These are phyloP conservation scores for Mycena polygramma DNA, from an alignment of 768 basidiomycete species.

Conservation along the genomic window DNA sequence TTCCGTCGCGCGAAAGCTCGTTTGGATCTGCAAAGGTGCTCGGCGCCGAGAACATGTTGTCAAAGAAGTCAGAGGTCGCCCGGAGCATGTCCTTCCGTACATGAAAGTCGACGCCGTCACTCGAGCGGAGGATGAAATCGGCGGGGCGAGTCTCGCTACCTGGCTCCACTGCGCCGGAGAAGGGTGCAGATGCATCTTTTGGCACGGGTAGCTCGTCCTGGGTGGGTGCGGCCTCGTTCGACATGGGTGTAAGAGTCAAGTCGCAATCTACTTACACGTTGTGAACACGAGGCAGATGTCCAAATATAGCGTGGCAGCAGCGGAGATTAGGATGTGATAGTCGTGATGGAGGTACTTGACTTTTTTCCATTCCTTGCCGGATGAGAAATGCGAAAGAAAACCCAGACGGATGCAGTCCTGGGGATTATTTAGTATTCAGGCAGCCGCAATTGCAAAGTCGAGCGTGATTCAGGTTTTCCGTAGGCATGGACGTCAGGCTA, in stretches of 20 bases:
- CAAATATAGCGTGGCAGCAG: too few species aligned
- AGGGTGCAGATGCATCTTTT: not conserved
- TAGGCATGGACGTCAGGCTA: too few species aligned
- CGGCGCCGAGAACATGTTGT: slow-evolving; percentile 3
- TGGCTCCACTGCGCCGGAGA: not conserved
- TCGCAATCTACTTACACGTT: not conserved
- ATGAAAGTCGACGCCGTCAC: slow-evolving; percentile 18
- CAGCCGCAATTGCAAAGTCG: too few species aligned
- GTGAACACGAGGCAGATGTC: not conserved
- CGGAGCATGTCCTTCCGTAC: slow-evolving; percentile 12
- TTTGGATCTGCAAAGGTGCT: not conserved
- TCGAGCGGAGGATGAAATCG: slow-evolving; percentile 17
- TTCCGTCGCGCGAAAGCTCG: not conserved
- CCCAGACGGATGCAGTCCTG: too few species aligned
- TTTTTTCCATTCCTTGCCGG: too few species aligned
- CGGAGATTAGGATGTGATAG: too few species aligned
- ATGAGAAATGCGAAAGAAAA: too few species aligned
- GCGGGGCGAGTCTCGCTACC: not conserved
- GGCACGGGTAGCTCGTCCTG: not conserved
- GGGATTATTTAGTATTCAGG: too few species aligned
- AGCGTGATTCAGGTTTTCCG: too few species aligned
- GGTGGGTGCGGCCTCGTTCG: not conserved
- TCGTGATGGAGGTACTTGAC: too few species aligned
- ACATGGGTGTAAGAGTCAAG: not conserved
- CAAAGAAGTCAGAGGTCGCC: slow-evolving; percentile 3